Conservation (phyloP, 2,329 filamentous ascomycete genomes). For the Ophiostoma himal-ulmi region DNA sequence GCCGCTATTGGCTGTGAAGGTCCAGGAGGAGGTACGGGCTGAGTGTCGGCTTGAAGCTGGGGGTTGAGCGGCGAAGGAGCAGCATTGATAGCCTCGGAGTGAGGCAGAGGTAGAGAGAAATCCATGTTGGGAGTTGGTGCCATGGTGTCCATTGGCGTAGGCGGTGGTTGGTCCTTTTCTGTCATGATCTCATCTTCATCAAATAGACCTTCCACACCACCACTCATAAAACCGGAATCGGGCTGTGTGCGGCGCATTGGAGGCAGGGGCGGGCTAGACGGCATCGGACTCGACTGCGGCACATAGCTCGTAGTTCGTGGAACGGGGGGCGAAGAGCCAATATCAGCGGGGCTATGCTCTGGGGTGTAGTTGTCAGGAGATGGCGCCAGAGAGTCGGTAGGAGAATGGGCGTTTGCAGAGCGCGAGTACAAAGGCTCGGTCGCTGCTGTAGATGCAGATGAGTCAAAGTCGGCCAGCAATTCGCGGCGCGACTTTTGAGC, state of each 20-base stretch:
- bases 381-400: conserved; percentile 45
- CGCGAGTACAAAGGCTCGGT: conserved; percentile 32
- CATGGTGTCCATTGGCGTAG: conserved; percentile 13
- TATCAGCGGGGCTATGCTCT: conserved; percentile 67
- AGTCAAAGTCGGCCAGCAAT: conserved; percentile 41
- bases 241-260: conserved; percentile 55
- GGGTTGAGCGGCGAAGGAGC: not conserved
- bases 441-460: conserved; percentile 28
- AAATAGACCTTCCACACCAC: conserved; percentile 63
- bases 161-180: conserved; percentile 18
- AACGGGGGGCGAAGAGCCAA: conserved; percentile 85
- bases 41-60: not conserved
- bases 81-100: not conserved
- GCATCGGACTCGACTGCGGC: conserved; percentile 55
- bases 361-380: conserved; percentile 49
- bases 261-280: conserved; percentile 73
- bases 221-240: conserved; percentile 83
- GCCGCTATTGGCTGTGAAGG: not conserved
- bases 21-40: not conserved
- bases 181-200: conserved; percentile 49
- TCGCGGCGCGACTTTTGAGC: conserved; percentile 51
- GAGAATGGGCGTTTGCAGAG: conserved; percentile 50
- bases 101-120: conserved; percentile 15
- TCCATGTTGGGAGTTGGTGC: conserved; percentile 19
- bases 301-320: conserved; percentile 53